Base-by-base conservation (phyloP, 2,329 filamentous ascomycete species). In the Bipolaris zeicola region DNA sequence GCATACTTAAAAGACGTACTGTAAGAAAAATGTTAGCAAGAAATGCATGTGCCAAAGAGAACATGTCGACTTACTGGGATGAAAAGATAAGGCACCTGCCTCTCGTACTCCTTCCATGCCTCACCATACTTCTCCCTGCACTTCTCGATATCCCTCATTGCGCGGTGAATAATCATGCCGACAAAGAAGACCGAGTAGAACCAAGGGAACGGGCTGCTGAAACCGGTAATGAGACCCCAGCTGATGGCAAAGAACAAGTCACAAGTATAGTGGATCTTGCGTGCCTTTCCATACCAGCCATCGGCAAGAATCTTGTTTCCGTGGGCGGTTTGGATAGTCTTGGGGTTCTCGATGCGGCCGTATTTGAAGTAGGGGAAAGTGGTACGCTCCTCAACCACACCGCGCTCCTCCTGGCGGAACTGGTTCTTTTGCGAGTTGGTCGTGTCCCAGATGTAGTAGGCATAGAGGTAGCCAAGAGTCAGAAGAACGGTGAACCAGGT, bases 361-460 rank as follows among this genome's bases (percentile, higher is more conserved):
- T 91, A 97, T 6, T 91, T 92, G n/a, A 96, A 84, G 76, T 94
- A 90, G 5, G 93, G 92, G 80, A 96, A 96, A 2, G 91, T 88
- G 67, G 88, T 90, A 68, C 92, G 89, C 74, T 86, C 81, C 50
- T 89, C 66, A 3, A 71, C 70, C 38, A 87, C 87, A 58, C 91
- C 91, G 58, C 89, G 86, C 79, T 96, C 91, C 77, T 87, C 83
- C 63, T 89, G 86, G 52, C 92, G 88, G 85, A 94, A 96, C 62
- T 90, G 88, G 80, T 96, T 96, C 85, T 96, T 96, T 78, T 96
- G 92, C 71, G 87, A 91, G 80, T 96, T 96, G 78, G 87, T 88
- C 41, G 91, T 95, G 72, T 96, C 92, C 91, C 92, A 96, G 53
- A 96, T 82, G 86, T 91, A 94, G 82, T 96, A 96, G 64, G 89